These are phyloP conservation scores for Tylopilus sp. DNA, from an alignment of 1,284 basidiomycete genomes.

Conservation along the genomic window DNA sequence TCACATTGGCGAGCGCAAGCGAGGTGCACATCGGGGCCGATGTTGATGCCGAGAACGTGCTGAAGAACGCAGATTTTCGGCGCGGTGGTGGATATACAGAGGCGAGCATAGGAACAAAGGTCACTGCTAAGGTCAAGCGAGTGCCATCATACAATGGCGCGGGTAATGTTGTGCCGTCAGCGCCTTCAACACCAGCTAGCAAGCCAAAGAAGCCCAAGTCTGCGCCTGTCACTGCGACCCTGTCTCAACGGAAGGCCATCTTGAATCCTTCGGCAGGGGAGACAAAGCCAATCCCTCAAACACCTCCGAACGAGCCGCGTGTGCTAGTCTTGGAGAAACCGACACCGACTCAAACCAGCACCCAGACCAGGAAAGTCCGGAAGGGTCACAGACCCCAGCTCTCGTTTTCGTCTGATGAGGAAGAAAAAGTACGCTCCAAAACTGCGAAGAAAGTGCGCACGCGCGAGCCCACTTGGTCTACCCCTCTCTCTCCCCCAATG, in stretches of 20 bases:
- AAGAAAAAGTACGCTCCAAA: conserved; percentile 60
- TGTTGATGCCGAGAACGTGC: conserved; percentile 13
- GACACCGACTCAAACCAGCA: conserved; percentile 22
- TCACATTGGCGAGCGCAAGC: conserved; percentile 31
- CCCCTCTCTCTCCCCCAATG: conserved; percentile 3
- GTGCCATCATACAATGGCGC: conserved; percentile 45
- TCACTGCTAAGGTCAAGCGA: conserved; percentile 36
- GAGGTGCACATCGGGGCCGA: conserved; percentile 34
- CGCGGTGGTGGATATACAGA: conserved; percentile 16
- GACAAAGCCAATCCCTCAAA: conserved; percentile 16
- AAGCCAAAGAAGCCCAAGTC: conserved; percentile 23
- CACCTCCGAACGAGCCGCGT: conserved; percentile 24
- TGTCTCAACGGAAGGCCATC: conserved; percentile 6
- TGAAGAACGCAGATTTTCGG: conserved; percentile 11
- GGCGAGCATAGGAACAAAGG: conserved; percentile 8
- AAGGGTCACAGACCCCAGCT: conserved; percentile 34
- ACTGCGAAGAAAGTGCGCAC: conserved; percentile 62
- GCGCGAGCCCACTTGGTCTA: conserved; percentile 29
- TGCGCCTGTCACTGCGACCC: not conserved
- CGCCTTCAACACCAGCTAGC: conserved; percentile 11
- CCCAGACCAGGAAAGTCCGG: conserved; percentile 23
- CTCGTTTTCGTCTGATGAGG: conserved; percentile 68
- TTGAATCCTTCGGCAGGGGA: conserved; percentile 5
- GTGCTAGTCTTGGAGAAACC: conserved; percentile 15
- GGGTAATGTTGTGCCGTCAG: conserved; percentile 15